Conservation (phyloP, 2,329 filamentous ascomycete species). For the Sphaerulina vaccinii region DNA sequence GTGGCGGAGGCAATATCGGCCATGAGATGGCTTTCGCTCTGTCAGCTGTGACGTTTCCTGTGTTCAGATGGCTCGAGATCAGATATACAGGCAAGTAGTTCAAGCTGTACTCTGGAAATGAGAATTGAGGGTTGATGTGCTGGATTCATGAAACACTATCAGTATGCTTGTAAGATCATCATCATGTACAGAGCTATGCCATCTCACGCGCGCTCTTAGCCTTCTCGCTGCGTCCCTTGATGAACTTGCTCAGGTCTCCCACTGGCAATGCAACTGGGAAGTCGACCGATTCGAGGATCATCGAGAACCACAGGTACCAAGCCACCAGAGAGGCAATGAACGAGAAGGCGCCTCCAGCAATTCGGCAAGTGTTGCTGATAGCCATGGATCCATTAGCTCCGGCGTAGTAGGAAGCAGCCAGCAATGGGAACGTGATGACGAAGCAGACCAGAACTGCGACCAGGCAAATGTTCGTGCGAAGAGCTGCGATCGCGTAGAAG, state of each 20-base stretch:
- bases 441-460: constrained; percentile 25
- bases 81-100: no score
- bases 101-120: no score
- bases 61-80: no score
- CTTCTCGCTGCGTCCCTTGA: constrained; percentile 23
- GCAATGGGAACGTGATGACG: constrained; percentile 21
- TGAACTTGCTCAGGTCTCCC: constrained; percentile 22
- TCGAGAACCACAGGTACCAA: constrained; percentile 23
- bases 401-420: constrained; percentile 20
- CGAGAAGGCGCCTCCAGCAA: constrained; percentile 16
- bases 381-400: constrained; percentile 12
- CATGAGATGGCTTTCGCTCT: no score
- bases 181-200: constrained; percentile 11
- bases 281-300: constrained; percentile 24
- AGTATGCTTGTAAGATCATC: no score
- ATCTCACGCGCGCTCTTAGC: constrained; percentile 15
- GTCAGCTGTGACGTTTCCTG: no score
- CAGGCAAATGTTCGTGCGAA: constrained; percentile 25
- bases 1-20: no score
- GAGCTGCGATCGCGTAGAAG: constrained; percentile 22
- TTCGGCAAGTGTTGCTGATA: constrained; percentile 8
- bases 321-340: constrained; percentile 18
- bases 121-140: no score
- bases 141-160: no score
- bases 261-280: constrained; percentile 23